Base-by-base conservation (phyloP, 192 early-diverging fungal genomes). In the Linnemannia elongata region DNA sequence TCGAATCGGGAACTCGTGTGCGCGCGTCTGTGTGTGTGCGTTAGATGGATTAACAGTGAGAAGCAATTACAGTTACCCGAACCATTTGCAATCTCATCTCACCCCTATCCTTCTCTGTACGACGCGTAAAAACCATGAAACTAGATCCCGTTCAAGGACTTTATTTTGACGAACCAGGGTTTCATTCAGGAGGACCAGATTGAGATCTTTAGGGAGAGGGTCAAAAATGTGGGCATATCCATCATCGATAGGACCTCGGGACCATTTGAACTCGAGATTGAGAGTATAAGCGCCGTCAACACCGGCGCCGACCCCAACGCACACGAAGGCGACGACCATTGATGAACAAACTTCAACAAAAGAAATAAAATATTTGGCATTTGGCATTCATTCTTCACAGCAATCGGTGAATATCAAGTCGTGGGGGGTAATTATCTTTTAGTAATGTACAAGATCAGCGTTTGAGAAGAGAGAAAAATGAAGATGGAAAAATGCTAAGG, bases 141-240 rank as follows among this genome's bases (percentile, higher is more conserved):
- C 24, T 79, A 96, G 95, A 95, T 99, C 55, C 98, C 98, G 22
- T 98, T 98, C 88, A 92, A 93, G 60, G 96, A 96, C 85, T 99
- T 99, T 87, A 95, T 98, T 38, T 88, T 98, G 52, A 99, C 98
- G 12, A 95, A 93, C 80, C 94, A 98, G 79, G 96, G 97, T 49
- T 93, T 95, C 54, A 96, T 98, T 49, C 93, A 97, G 83, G 92
- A 94, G 68, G 92, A 95, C 17, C 97, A 99, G 83, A 91, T 97
- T 27, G 89, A 90, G n/a, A 97, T 99, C 94, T 93, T 93, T 74
- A 92, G 96, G 38, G 91, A 95, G 66, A 93, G 94, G 63, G 94
- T 99, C 81, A 95, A 96, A 82, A 97, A 96, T 0, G 94, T 99
- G 33, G 98, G 98, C 9, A 93, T 99, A 44, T 97, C 96, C 13